Percentiles rank a stretch among this genome's conserved stretches.
Evolutionary conservation across 805 yeast species (phyloP).

Genomic region (Candida vaughaniae): DNA sequence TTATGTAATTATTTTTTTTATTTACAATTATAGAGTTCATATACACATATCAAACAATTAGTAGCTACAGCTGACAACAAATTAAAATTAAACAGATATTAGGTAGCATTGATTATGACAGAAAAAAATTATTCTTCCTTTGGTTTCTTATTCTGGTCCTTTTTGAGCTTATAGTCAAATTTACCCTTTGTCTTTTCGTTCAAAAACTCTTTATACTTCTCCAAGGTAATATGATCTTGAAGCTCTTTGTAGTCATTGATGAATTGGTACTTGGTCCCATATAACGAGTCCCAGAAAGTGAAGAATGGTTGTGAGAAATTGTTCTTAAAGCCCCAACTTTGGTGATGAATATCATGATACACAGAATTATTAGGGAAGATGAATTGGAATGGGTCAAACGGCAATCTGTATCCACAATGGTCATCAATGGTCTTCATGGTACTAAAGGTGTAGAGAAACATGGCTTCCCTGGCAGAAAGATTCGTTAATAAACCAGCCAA

Average conservation of each 20-base stretch:
- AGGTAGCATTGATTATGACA: background rate
- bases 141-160: background rate
- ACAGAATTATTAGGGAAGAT: constrained; percentile 93
- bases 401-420: constrained; percentile 96
- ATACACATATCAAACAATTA: constrained; percentile 8
- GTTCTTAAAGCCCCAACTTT: constrained; percentile 88
- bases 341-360: constrained; percentile 97
- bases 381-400: constrained; percentile 86
- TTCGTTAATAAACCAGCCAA: constrained; percentile 63
- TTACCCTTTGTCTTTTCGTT: constrained; percentile 28
- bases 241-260: constrained; percentile 60
- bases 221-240: constrained; percentile 67
- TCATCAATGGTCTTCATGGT: constrained; percentile 97
- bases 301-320: constrained; percentile 97
- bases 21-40: constrained; percentile 5
- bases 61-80: too few relatives aligned
- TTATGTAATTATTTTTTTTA: background rate
- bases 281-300: constrained; percentile 82
- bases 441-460: constrained; percentile 76
- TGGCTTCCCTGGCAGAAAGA: constrained; percentile 73
- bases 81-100: background rate
- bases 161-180: constrained; percentile 7
- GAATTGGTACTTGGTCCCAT: constrained; percentile 67
- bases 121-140: background rate
- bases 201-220: constrained; percentile 61